Evolutionary conservation across 805 yeast genomes (phyloP).

Genomic region (Ogataea saltuana): DNA sequence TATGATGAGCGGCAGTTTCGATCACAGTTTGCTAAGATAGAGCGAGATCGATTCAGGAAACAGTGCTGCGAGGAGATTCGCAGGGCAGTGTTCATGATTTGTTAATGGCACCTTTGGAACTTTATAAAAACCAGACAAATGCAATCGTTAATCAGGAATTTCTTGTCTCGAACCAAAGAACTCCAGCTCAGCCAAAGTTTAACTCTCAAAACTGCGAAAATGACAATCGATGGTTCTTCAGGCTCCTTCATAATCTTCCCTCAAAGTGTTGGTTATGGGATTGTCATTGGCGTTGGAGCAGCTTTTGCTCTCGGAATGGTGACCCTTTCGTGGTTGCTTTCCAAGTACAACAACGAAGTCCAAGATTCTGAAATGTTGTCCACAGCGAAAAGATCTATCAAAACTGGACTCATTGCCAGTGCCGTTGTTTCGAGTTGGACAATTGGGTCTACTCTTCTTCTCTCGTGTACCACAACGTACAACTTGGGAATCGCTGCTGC

Average conservation of each 20-base stretch:
- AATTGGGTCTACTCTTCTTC: constrained; percentile 34
- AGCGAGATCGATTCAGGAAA: too few species aligned
- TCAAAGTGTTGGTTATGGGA: constrained; percentile 41
- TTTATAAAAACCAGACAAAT: too few species aligned
- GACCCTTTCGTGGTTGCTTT: constrained; percentile 34
- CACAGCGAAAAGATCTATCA: constrained; percentile 40
- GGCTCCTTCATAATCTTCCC: constrained; percentile 20
- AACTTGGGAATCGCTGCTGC: constrained; percentile 38
- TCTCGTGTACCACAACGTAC: constrained; percentile 36
- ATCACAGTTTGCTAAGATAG: too few species aligned
- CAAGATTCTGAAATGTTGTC: constrained; percentile 46
- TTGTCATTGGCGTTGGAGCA: constrained; percentile 47
- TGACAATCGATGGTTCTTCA: constrained; percentile 13
- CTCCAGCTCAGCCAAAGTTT: too few species aligned
- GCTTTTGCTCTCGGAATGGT: constrained; percentile 44
- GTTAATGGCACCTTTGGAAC: too few species aligned
- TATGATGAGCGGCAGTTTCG: too few species aligned
- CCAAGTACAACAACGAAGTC: constrained; percentile 40
- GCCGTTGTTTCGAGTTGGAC: constrained; percentile 42
- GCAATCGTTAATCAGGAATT: too few species aligned
- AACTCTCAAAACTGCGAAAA: too few species aligned
- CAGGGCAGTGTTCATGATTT: too few species aligned
- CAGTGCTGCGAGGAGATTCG: too few species aligned
- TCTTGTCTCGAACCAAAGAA: too few species aligned
- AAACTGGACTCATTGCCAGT: constrained; percentile 38